A percentile compares a stretch with the other conserved stretches of the same genome.
phyloP scores from a whole-genome alignment of 2,329 filamentous ascomycete genomes.

The Drechslerella dactyloides region DNA sequence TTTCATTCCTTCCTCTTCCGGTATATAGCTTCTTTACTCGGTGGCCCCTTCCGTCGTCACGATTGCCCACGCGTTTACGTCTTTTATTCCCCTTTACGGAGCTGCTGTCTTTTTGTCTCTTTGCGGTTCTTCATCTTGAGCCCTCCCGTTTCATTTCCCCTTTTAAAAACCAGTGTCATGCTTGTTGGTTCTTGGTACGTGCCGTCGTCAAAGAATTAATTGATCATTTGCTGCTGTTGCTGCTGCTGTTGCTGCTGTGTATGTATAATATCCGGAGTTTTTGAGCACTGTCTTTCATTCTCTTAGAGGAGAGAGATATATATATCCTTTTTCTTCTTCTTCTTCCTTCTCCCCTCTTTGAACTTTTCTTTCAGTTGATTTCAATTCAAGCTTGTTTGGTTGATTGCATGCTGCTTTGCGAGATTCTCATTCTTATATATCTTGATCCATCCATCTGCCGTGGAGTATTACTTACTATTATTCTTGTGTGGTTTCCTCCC shows the following conservation, averaged over 20 bases:
- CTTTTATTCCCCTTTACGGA: conserved; percentile 35
- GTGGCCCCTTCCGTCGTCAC: conserved; percentile 27
- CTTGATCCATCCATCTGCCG: no score
- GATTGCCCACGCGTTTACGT: conserved; percentile 45
- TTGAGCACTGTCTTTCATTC: conserved; percentile 16
- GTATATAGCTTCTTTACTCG: conserved; percentile 45
- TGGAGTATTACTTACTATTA: no score
- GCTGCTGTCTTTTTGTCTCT: conserved; percentile 19
- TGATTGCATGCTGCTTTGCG: no score
- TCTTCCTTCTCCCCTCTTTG: conserved; percentile 20
- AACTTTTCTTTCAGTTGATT: background rate
- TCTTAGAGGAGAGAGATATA: background rate
- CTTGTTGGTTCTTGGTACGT: no score
- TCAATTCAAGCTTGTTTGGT: no score
- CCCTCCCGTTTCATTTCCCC: no score
- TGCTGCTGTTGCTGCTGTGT: conserved; percentile 28
- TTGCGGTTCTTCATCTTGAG: conserved; percentile 12
- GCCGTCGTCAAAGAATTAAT: conserved; percentile 25
- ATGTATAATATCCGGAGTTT: conserved; percentile 51
- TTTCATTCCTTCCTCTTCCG: conserved; percentile 16
- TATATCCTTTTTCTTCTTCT: conserved; percentile 10
- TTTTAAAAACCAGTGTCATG: no score
- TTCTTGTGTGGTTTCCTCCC: no score
- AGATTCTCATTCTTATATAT: no score
- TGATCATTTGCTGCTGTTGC: conserved; percentile 18